Evolutionary conservation across 75 land plant species (phyloP).

Genomic region (Cryptomeria japonica): DNA sequence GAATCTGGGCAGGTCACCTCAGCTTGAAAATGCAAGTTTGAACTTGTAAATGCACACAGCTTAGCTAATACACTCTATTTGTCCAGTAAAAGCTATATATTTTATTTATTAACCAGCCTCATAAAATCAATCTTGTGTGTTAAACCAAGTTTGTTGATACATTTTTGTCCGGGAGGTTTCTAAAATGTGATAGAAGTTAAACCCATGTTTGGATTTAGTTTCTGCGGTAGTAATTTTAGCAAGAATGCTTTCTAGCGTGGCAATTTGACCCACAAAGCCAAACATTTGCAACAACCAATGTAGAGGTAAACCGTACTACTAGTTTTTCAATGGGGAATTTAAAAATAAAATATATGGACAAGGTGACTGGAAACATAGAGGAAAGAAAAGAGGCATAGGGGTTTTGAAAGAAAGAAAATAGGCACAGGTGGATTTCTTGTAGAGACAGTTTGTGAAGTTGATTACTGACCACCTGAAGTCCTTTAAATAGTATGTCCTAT

Average conservation of each 20-base stretch:
- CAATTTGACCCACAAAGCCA: background rate
- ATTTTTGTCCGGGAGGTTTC: background rate
- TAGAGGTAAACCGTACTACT: background rate
- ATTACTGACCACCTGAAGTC: background rate
- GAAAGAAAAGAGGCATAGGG: background rate
- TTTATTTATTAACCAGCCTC: too few relatives aligned
- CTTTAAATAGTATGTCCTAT: background rate
- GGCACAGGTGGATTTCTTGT: background rate
- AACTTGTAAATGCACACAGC: background rate
- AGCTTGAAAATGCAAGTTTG: background rate
- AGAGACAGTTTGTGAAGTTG: background rate
- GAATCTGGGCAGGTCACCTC: background rate
- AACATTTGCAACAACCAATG: background rate
- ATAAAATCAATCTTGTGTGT: background rate
- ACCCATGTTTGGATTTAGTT: background rate
- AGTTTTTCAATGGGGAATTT: background rate
- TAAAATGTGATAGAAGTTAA: background rate
- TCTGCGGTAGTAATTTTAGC: too few relatives aligned
- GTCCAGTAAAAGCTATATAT: background rate
- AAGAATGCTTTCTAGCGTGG: background rate
- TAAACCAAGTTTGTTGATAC: background rate
- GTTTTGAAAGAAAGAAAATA: background rate
- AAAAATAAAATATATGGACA: background rate
- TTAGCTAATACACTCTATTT: background rate
- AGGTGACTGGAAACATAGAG: background rate